Evolutionary conservation across 768 basidiomycete genomes (phyloP), one percentile per base, ranked within the genome.

Genomic region (Tubosaeta sp.): DNA sequence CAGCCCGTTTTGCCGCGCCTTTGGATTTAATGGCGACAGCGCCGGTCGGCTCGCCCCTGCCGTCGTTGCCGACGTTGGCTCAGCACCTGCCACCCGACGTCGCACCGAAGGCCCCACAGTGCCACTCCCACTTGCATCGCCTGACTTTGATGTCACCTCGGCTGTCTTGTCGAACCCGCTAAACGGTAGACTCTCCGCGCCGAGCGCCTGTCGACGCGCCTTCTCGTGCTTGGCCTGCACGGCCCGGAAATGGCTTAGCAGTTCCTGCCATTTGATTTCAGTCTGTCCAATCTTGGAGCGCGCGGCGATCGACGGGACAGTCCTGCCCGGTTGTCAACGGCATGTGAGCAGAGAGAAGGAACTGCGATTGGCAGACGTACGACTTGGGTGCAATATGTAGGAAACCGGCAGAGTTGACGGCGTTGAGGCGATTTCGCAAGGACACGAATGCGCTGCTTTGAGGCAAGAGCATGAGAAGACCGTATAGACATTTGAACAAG

Each of bases 401-500:
- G 71, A 93, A 97, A 6, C 95, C 95, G 8, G 94, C 84, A 3
- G 95, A 91, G 69, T 94, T 94, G 43, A 98, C 94, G 1, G 94
- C 93, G 57, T 89, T 94, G 39, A 99, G 74, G 21, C 96, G 84
- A 70, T 96, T 97, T 34, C 94, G 81, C 21, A 99, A 76, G 1
- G 95, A 95, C 9, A 93, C 83, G 61, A 99, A 99, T 3, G 96
- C 96, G 21, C 88, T 87, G 64, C 94, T 96, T 73, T 99, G 96
- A 1, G 96, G 96, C 9, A 99, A 73, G 48, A 98, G 75, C 96
- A 99, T 99, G 52, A 99, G 75, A 8, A 99, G 75, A 2, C 96
- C 96, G 64, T 99, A 99, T 4, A 99, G 77, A 62, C 94, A 97
- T 65, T 99, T 99, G 80, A 94, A 95, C 24, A 99, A 76, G 71